Evolutionary conservation across 805 yeast species (phyloP).

Genomic region (Myxozyma melibiosi): DNA sequence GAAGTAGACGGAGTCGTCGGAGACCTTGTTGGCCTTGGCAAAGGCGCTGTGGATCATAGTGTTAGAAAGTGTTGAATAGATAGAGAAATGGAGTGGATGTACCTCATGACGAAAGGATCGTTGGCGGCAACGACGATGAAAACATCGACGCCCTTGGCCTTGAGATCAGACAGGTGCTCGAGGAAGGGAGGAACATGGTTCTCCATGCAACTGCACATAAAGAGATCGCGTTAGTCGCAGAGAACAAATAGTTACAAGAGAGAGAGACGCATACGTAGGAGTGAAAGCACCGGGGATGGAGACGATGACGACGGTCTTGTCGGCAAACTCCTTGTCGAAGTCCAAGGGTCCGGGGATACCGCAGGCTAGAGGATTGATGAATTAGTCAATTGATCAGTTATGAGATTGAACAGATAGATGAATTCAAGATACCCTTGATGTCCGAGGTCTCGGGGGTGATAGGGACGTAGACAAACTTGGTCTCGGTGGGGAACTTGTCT

Average conservation of each 20-base stretch:
- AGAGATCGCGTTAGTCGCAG: not conserved
- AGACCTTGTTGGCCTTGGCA: conserved; percentile 53
- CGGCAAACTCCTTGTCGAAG: conserved; percentile 43
- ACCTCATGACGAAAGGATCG: conserved; percentile 64
- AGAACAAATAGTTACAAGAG: not conserved
- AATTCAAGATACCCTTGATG: conserved; percentile 29
- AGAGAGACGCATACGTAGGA: conserved; percentile 51
- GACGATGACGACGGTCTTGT: conserved; percentile 65
- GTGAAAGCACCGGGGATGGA: conserved; percentile 85
- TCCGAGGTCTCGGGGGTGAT: conserved; percentile 39
- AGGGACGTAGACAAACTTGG: conserved; percentile 42
- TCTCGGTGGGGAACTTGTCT: conserved; percentile 42
- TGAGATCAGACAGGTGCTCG: conserved; percentile 52
- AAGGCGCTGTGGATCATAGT: conserved; percentile 51
- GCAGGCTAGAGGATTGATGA: conserved; percentile 43
- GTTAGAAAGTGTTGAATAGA: not conserved
- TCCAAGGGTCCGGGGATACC: conserved; percentile 45
- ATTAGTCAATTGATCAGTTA: not conserved
- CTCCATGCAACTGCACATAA: conserved; percentile 52
- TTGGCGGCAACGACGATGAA: conserved; percentile 66
- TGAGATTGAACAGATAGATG: not conserved
- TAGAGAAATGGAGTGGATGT: not conserved
- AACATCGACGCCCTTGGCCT: conserved; percentile 62
- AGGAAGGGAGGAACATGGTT: conserved; percentile 73
- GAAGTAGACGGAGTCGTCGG: conserved; percentile 51